These are phyloP conservation scores for Polychytrium aggregatum DNA, from an alignment of 192 early-diverging fungal genomes.

Conservation along the genomic window DNA sequence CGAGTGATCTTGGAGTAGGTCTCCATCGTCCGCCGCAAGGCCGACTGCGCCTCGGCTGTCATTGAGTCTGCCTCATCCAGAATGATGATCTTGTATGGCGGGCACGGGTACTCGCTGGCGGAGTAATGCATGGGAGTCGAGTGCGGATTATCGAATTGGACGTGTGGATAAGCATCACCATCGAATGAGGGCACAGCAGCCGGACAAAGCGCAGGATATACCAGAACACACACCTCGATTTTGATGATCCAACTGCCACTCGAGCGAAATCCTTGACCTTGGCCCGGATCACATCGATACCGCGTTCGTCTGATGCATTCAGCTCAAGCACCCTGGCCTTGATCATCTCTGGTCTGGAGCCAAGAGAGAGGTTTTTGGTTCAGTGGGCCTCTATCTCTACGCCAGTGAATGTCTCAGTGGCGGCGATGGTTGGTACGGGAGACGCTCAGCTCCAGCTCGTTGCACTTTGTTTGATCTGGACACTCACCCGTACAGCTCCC, in stretches of 20 bases:
- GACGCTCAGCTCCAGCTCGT: too few species aligned
- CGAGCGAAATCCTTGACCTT: constrained; percentile 93
- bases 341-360: constrained; percentile 69
- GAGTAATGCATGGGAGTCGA: too few species aligned
- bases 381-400: too few species aligned
- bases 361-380: too few species aligned
- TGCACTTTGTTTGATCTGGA: too few species aligned
- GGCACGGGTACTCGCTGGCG: constrained; percentile 41
- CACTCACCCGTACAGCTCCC: constrained; percentile 69
- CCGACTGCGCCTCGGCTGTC: constrained; percentile 88
- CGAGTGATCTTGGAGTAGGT: constrained; percentile 83
- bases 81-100: constrained; percentile 93
- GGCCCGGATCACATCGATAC: constrained; percentile 84
- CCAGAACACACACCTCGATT: constrained; percentile 4
- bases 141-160: too few species aligned
- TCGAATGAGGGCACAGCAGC: too few species aligned
- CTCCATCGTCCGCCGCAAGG: constrained; percentile 88
- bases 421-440: too few species aligned
- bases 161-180: too few species aligned
- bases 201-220: not conserved
- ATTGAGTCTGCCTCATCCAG: constrained; percentile 97
- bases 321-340: constrained; percentile 79
- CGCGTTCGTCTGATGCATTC: constrained; percentile 95
- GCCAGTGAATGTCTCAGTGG: too few species aligned
- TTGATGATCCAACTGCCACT: constrained; percentile 30